A percentile compares a stretch with the other conserved stretches of the same genome.
Evolutionary conservation across 2,329 filamentous ascomycete genomes (phyloP).

Genomic region (Pseudogymnoascus sp.): DNA sequence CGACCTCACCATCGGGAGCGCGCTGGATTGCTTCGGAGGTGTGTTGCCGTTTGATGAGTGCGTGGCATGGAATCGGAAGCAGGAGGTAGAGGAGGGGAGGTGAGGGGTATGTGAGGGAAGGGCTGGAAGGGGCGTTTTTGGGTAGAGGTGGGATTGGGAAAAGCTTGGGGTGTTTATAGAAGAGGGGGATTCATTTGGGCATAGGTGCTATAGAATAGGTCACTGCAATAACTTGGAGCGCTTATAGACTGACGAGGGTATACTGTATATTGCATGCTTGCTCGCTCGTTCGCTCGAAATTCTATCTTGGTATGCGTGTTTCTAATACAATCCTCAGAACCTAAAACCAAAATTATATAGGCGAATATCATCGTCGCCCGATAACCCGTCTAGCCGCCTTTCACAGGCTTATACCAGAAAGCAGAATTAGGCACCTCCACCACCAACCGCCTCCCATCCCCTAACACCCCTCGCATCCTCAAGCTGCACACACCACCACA

Average conservation of each 20-base stretch:
- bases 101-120: not conserved
- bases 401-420: not conserved
- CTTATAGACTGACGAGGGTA: not conserved
- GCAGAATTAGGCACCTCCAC: slow-evolving; percentile 39
- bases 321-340: slow-evolving; percentile 20
- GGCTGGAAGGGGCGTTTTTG: not conserved
- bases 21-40: slow-evolving; percentile 91
- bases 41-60: slow-evolving; percentile 86
- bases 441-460: slow-evolving; percentile 64
- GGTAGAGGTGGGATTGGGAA: not conserved
- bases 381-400: not conserved
- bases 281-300: slow-evolving; percentile 4
- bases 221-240: not conserved
- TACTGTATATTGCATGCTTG: slow-evolving; percentile 4
- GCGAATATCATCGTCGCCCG: not conserved
- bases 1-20: slow-evolving; percentile 93
- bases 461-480: slow-evolving; percentile 78
- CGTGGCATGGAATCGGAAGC: slow-evolving; percentile 65
- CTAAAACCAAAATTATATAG: slow-evolving; percentile 18
- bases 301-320: not conserved
- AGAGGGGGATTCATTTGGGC: not conserved
- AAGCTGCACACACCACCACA: slow-evolving; percentile 97
- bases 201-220: not conserved
- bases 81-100: not conserved
- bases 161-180: not conserved